Base-by-base conservation (phyloP, 768 basidiomycete species). In the Hebeloma cylindrosporum region DNA sequence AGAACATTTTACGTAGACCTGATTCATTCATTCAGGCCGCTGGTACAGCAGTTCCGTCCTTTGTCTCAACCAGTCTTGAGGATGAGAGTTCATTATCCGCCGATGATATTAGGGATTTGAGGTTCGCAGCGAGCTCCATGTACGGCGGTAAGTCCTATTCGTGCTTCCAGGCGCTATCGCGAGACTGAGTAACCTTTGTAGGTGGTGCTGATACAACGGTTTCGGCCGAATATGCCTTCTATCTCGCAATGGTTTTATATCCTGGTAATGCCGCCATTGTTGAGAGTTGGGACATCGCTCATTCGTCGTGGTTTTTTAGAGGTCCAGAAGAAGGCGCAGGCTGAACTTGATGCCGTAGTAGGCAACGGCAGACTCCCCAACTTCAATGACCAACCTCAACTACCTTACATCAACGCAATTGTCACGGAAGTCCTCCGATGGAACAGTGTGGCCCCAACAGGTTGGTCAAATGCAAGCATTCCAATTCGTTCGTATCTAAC, bases 161-260 rank as follows among this genome's bases (percentile, higher is more conserved):
- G 3, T 40, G 13, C 10, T 9, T 22, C 21, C 21, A 42, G 29
- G 21, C 17, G 31, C 9, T 2, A 16, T 14, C 30, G 11, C 11
- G 31, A 21, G 3, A 3, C 32, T 38, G 22, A 29, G 22, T 6
- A 36, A 16, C 32, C 14, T 21, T 6, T 42, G 16, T 43, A 74
- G 77, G 71, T 40, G 77, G 71, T 7, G 73, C 77, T 0, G 78
- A 80, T 49, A 79, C 79, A 7, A 74, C 75, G 7, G 71, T 70
- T 4, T 67, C 71, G 2, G 63, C 68, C 0, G 64, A 72, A 47
- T 70, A 73, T 51, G 72, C 73, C 1, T 76, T 78, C 56, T 72
- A 70, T 57, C 60, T 77, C 11, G 75, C 75, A 2, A 76, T 77
- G 71, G 63, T 74, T 32, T 55, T 74, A 10, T 53, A 58, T 34